Conservation (phyloP, 1,139 yeast species). For the Candida sanyaensis region DNA sequence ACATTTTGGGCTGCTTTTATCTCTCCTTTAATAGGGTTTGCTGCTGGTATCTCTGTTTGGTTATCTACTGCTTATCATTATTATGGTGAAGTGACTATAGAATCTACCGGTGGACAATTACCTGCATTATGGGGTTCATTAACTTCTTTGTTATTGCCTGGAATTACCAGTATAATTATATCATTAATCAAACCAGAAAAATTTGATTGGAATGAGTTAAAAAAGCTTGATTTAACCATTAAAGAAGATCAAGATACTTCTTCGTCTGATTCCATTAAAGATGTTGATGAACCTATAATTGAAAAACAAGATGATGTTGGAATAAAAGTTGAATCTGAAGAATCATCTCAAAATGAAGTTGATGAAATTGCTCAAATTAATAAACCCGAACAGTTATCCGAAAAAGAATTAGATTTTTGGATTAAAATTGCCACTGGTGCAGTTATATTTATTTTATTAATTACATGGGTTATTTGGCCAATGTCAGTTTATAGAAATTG, state of each 20-base stretch:
- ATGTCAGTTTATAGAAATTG: slow-evolving; percentile 47
- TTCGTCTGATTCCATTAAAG: no score
- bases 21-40: slow-evolving; percentile 27
- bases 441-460: slow-evolving; percentile 25
- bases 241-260: slow-evolving; percentile 2
- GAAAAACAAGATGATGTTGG: slow-evolving; percentile 10
- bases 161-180: slow-evolving; percentile 24
- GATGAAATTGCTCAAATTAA: neutral
- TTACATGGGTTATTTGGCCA: slow-evolving; percentile 48
- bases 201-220: slow-evolving; percentile 34
- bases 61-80: slow-evolving; percentile 25
- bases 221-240: slow-evolving; percentile 23
- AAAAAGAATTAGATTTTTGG: slow-evolving; percentile 19
- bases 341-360: neutral
- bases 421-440: slow-evolving; percentile 32
- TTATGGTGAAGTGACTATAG: slow-evolving; percentile 25
- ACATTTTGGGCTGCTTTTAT: slow-evolving; percentile 27
- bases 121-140: slow-evolving; percentile 35
- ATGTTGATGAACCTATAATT: neutral
- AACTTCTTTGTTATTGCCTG: slow-evolving; percentile 34
- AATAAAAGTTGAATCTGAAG: slow-evolving; percentile 5
- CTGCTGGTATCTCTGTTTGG: slow-evolving; percentile 27
- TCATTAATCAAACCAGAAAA: slow-evolving; percentile 27
- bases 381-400: slow-evolving; percentile 8
- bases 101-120: slow-evolving; percentile 28